Conservation (phyloP, 495 filamentous ascomycete genomes). For the Aspergillus sclerotiicarbonarius region DNA sequence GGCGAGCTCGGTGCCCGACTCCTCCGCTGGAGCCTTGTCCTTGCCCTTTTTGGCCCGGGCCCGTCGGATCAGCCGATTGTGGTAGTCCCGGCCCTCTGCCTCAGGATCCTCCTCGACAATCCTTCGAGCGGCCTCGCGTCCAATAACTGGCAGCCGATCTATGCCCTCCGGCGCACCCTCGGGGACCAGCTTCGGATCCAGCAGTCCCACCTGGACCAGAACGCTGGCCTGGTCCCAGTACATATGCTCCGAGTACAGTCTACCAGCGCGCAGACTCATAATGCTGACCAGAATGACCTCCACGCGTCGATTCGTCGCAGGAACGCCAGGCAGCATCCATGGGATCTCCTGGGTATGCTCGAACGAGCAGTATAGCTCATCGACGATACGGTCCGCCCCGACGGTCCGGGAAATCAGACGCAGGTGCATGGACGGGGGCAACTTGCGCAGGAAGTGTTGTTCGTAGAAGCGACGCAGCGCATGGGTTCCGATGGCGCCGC, state of each 20-base stretch:
- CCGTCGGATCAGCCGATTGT: slow-evolving; percentile 40
- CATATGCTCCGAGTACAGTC: slow-evolving; percentile 78
- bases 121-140: slow-evolving; percentile 63
- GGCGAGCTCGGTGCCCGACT: slow-evolving; percentile 25
- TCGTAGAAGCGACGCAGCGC: slow-evolving; percentile 71
- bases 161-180: slow-evolving; percentile 44
- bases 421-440: slow-evolving; percentile 65
- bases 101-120: slow-evolving; percentile 59
- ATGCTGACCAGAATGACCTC: slow-evolving; percentile 73
- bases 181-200: slow-evolving; percentile 62
- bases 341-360: slow-evolving; percentile 70
- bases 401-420: slow-evolving; percentile 70
- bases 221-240: slow-evolving; percentile 88
- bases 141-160: slow-evolving; percentile 69
- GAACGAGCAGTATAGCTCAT: slow-evolving; percentile 59
- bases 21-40: slow-evolving; percentile 17
- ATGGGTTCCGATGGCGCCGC: slow-evolving; percentile 69
- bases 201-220: slow-evolving; percentile 70
- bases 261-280: slow-evolving; percentile 69
- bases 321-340: slow-evolving; percentile 79
- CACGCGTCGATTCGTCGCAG: slow-evolving; percentile 64
- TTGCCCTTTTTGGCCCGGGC: slow-evolving; percentile 24
- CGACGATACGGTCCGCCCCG: slow-evolving; percentile 59
- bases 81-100: slow-evolving; percentile 37
- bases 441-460: slow-evolving; percentile 67